phyloP scores from a whole-genome alignment of 352 stramenopile species.

The Peronospora farinosa region DNA sequence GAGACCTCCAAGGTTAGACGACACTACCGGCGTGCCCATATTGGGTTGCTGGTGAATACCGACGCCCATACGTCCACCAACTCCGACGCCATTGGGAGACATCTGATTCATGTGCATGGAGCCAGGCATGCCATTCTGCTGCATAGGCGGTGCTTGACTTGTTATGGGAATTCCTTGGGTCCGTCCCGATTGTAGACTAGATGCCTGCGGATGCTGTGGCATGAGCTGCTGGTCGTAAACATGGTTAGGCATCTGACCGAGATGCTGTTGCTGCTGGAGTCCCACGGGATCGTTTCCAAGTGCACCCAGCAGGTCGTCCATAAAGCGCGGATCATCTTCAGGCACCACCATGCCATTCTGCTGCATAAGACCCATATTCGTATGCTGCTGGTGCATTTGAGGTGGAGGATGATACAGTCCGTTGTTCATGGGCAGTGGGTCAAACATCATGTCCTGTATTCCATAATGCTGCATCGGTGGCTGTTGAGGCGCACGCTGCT shows the following conservation, averaged over 20 bases:
- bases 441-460: constrained; percentile 77
- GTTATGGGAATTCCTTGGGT: constrained; percentile 26
- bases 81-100: constrained; percentile 11
- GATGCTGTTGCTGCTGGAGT: constrained; percentile 45
- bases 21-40: constrained; percentile 3
- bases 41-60: constrained; percentile 25
- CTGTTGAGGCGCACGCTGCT: constrained; percentile 22
- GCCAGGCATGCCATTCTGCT: constrained; percentile 20
- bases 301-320: constrained; percentile 62
- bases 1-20: constrained; percentile 7
- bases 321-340: constrained; percentile 60
- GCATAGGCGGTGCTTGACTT: constrained; percentile 32
- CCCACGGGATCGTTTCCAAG: constrained; percentile 49
- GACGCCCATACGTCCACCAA: constrained; percentile 12
- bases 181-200: constrained; percentile 16
- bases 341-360: constrained; percentile 45
- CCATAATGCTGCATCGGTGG: constrained; percentile 41
- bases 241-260: constrained; percentile 44
- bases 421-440: constrained; percentile 60
- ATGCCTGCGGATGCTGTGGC: constrained; percentile 33
- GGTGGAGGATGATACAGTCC: constrained; percentile 43
- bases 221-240: constrained; percentile 62
- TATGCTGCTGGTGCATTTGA: constrained; percentile 36
- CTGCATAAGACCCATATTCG: constrained; percentile 42
- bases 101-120: constrained; percentile 37